Base-by-base conservation (phyloP, 306 rosid species). In the Pachyrhizus erosus region DNA sequence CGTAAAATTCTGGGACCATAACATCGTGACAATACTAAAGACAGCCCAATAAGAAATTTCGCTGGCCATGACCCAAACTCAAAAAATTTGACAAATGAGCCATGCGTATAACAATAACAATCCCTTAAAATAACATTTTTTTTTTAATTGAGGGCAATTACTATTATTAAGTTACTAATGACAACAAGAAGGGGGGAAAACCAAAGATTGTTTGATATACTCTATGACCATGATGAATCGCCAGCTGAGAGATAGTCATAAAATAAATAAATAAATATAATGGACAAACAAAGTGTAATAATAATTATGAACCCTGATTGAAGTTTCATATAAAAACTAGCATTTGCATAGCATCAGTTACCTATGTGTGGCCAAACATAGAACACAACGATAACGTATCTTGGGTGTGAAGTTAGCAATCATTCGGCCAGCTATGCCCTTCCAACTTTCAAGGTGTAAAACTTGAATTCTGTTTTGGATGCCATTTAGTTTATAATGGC, bases 401-500 rank as follows among this genome's bases (percentile, higher is more conserved):
- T 65, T 85, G 51, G 42, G 68, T 71, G 77, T 57, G 68, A 86
- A 78, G 86, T 78, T 73, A 82, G 15, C 42, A 77, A 85, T 82
- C 62, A 85, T 80, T 49, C 20, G 4, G 70, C 76, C 48, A 80
- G 66, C 81, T 42, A 45, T 54, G 31, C 57, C 27, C 65, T 73
- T 65, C 80, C 80, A 82, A 67, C 81, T 66, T 64, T 43, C 37
- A 57, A 4, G 51, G 26, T 51, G 60, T 33, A 82, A 42, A 82
- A 67, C 3, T 31, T 71, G 15, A 80, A 60, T 8, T 11, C 39
- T 60, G 7, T 61, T 71, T 51, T 62, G 70, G 76, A 76, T 37
- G n/a, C 83, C 83, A 71, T 78, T 26, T 26, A 27, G 14, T 7
- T 60, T 45, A 1, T 72, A 21, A 37, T 33, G 74, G 1, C 27